Conservation (phyloP, 306 rosid genomes). For the Vigna mungo region DNA sequence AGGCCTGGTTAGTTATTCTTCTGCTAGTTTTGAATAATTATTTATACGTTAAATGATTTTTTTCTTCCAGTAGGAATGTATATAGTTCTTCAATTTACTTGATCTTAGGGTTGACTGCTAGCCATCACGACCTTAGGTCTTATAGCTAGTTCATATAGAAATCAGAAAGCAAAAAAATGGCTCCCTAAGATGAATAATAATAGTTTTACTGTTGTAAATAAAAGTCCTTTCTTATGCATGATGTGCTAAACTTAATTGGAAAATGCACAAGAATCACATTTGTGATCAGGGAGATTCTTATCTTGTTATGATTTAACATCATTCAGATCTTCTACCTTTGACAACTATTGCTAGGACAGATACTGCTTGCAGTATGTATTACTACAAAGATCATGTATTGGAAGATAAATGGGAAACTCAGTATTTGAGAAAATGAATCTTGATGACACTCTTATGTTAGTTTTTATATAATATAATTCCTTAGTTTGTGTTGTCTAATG, state of each 20-base stretch:
- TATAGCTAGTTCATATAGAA: neutral
- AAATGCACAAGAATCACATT: neutral
- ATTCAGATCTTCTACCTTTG: neutral
- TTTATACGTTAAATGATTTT: conserved; percentile 29
- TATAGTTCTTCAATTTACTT: conserved; percentile 13
- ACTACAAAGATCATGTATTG: conserved; percentile 6
- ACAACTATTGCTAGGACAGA: conserved; percentile 21
- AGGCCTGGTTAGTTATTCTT: conserved; percentile 82
- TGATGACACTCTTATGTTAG: conserved; percentile 4
- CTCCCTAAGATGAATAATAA: neutral
- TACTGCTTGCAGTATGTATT: neutral
- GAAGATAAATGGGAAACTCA: neutral
- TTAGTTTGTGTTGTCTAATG: neutral
- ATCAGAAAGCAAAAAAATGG: neutral
- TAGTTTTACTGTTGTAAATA: neutral
- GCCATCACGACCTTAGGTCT: conserved; percentile 5
- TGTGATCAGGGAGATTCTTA: conserved; percentile 12
- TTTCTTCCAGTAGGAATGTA: conserved; percentile 15
- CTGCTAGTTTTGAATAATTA: conserved; percentile 6
- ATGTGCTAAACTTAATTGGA: conserved; percentile 8
- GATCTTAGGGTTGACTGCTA: conserved; percentile 12
- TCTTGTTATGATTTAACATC: neutral
- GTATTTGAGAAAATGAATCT: conserved; percentile 5
- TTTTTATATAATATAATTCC: conserved; percentile 17
- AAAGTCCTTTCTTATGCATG: conserved; percentile 16